These are phyloP conservation scores for Neocucurbitaria cava DNA, from an alignment of 2,329 filamentous ascomycete genomes.

Conservation along the genomic window DNA sequence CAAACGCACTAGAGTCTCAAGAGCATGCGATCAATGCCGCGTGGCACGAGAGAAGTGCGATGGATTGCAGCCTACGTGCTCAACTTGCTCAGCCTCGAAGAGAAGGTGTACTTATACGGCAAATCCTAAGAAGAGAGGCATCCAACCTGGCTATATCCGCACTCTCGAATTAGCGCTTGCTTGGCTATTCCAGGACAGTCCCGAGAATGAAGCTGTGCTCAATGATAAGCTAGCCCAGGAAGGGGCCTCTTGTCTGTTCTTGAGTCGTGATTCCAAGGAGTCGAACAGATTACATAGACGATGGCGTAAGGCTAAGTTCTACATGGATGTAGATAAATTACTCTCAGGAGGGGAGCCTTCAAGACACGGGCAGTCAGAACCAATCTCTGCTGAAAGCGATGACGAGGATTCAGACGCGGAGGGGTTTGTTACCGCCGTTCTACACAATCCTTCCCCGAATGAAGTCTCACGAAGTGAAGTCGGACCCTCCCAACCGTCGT, in stretches of 20 bases:
- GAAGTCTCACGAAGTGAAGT: constrained; percentile 8
- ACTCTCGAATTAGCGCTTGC: constrained; percentile 74
- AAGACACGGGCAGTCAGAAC: constrained; percentile 22
- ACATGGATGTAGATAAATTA: constrained; percentile 68
- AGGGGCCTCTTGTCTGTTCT: constrained; percentile 57
- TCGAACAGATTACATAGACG: constrained; percentile 65
- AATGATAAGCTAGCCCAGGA: constrained; percentile 60
- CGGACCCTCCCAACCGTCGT: not conserved
- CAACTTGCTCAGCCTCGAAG: constrained; percentile 69
- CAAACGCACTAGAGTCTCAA: constrained; percentile 69
- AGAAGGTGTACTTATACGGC: constrained; percentile 75
- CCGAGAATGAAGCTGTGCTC: constrained; percentile 66
- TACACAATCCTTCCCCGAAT: constrained; percentile 8
- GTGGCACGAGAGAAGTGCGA: constrained; percentile 76
- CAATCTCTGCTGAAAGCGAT: constrained; percentile 30
- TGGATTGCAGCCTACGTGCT: constrained; percentile 70
- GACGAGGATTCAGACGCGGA: constrained; percentile 38
- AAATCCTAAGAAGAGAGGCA: constrained; percentile 76
- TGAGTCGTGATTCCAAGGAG: constrained; percentile 60
- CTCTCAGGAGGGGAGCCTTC: constrained; percentile 58
- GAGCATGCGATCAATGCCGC: constrained; percentile 74
- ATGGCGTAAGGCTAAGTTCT: constrained; percentile 69
- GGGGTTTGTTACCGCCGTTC: constrained; percentile 6
- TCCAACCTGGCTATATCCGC: constrained; percentile 81
- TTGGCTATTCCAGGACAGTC: constrained; percentile 68